A percentile compares a stretch with the other conserved stretches of the same genome.
Conservation (phyloP, 768 basidiomycete genomes). For the Porphyrellus cyaneotinctus region DNA sequence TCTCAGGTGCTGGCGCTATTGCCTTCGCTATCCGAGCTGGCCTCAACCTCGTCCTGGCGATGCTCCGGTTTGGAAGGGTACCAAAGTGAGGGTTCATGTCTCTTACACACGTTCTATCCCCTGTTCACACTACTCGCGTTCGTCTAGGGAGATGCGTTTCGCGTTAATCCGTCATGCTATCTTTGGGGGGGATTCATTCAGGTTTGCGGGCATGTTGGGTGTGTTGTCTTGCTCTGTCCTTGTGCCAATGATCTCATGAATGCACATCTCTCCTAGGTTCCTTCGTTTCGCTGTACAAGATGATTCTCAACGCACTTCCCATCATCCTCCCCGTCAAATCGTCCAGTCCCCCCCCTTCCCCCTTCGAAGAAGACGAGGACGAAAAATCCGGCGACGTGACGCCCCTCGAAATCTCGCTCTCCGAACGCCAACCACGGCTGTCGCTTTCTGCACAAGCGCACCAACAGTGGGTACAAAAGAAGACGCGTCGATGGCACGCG, state of each 20-base stretch:
- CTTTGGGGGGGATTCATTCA: slow-evolving; percentile 76
- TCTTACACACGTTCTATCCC: neutral
- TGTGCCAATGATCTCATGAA: neutral
- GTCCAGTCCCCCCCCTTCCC: slow-evolving; percentile 22
- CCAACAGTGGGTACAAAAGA: slow-evolving; percentile 58
- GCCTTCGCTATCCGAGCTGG: slow-evolving; percentile 81
- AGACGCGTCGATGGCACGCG: slow-evolving; percentile 73
- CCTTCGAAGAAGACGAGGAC: slow-evolving; percentile 31
- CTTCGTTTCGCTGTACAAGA: slow-evolving; percentile 76
- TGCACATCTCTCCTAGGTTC: slow-evolving; percentile 44
- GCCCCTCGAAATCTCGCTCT: slow-evolving; percentile 15
- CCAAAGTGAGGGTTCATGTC: slow-evolving; percentile 48
- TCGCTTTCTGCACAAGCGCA: slow-evolving; percentile 64
- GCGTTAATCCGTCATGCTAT: slow-evolving; percentile 74
- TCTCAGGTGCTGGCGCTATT: slow-evolving; percentile 70
- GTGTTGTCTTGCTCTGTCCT: neutral
- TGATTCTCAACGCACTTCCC: slow-evolving; percentile 73
- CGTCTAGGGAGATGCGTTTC: slow-evolving; percentile 56
- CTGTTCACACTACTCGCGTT: neutral
- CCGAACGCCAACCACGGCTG: slow-evolving; percentile 45
- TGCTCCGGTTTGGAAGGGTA: slow-evolving; percentile 66
- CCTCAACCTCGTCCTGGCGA: slow-evolving; percentile 73
- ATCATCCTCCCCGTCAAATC: slow-evolving; percentile 53
- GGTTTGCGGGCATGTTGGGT: slow-evolving; percentile 90
- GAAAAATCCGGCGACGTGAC: slow-evolving; percentile 11